Evolutionary conservation across 2,329 filamentous ascomycete species (phyloP).

Genomic region (Chaetomiaceae sp.): DNA sequence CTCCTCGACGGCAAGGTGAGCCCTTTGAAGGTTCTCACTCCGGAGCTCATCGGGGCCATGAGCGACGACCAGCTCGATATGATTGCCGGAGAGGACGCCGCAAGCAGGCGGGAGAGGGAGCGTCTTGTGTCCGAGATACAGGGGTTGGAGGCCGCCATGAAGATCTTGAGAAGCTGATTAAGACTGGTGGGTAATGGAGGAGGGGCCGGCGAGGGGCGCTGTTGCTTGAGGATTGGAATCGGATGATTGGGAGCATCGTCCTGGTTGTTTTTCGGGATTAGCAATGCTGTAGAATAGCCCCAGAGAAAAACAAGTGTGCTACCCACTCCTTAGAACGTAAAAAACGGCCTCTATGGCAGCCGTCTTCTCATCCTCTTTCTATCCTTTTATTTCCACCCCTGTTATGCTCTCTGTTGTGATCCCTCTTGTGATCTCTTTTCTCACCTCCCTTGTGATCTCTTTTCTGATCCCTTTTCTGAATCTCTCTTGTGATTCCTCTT

Average conservation of each 20-base stretch:
- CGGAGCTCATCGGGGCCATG: not conserved
- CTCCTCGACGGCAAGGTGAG: slow-evolving; percentile 47
- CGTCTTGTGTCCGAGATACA: slow-evolving; percentile 43
- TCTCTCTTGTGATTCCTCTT: too few species aligned
- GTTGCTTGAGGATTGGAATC: not conserved
- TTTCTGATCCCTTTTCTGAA: too few species aligned
- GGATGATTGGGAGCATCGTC: not conserved
- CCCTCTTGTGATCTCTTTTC: too few species aligned
- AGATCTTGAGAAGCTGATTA: slow-evolving; percentile 22
- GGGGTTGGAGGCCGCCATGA: slow-evolving; percentile 38
- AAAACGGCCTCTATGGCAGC: too few species aligned
- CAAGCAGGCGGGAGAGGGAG: slow-evolving; percentile 37
- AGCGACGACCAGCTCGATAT: slow-evolving; percentile 1
- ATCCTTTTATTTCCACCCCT: too few species aligned
- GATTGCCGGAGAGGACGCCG: slow-evolving; percentile 55
- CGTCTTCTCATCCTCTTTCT: too few species aligned
- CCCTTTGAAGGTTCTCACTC: not conserved
- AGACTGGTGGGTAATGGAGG: too few species aligned
- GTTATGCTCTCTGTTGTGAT: too few species aligned
- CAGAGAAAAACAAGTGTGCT: not conserved
- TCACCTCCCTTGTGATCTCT: too few species aligned
- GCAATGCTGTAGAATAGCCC: not conserved
- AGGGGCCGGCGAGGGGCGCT: too few species aligned
- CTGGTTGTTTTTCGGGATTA: not conserved
- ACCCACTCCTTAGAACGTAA: too few species aligned